A percentile compares a stretch with the other conserved stretches of the same genome.
phyloP scores from a whole-genome alignment of 306 rosid genomes.

The Acacia melanoxylon region DNA sequence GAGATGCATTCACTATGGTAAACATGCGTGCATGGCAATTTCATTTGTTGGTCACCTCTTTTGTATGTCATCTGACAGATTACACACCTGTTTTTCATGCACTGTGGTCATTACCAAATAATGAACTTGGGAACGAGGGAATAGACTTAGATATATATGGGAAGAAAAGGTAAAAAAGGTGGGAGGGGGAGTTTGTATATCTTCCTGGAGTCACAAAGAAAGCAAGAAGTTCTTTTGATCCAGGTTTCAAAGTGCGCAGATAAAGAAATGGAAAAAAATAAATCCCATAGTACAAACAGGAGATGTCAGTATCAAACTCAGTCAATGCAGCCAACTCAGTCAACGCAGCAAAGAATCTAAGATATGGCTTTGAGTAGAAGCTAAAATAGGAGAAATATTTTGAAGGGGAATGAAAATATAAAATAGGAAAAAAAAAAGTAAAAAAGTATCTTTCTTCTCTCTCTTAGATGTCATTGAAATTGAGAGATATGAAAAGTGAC shows the following conservation, averaged over 20 bases:
- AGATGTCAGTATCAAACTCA: neutral
- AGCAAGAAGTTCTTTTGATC: neutral
- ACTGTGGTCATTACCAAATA: slow-evolving; percentile 18
- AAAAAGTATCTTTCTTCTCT: neutral
- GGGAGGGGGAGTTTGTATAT: neutral
- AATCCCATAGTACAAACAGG: neutral
- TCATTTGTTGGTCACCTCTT: slow-evolving; percentile 82
- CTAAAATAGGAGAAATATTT: neutral
- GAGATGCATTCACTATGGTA: slow-evolving; percentile 85
- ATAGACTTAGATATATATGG: neutral
- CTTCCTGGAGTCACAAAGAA: neutral
- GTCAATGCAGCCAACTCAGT: neutral
- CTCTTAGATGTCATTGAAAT: neutral
- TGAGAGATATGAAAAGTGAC: neutral
- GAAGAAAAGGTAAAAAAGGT: neutral
- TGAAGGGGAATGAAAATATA: neutral
- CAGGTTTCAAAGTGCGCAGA: neutral
- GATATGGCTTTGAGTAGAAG: neutral
- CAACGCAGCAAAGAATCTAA: neutral
- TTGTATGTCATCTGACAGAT: slow-evolving; percentile 89
- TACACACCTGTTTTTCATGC: slow-evolving; percentile 66
- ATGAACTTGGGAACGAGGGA: neutral
- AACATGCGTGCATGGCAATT: slow-evolving; percentile 84
- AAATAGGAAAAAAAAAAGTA: neutral
- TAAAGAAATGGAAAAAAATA: neutral